Evolutionary conservation across 2,329 filamentous ascomycete genomes (phyloP).

Genomic region (Shiraia sp.): DNA sequence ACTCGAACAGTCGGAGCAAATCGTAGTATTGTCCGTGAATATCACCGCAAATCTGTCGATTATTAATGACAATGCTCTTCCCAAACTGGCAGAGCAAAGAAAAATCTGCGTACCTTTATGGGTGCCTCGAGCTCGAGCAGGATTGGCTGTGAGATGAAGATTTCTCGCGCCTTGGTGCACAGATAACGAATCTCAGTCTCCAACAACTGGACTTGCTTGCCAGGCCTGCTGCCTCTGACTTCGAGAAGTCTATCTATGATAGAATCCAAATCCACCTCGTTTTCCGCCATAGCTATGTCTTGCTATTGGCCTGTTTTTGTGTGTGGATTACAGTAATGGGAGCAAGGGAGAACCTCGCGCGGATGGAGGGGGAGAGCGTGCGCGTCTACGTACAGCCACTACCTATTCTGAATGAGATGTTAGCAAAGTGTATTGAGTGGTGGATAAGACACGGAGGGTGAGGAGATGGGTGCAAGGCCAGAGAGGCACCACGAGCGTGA

Average conservation of each 20-base stretch:
- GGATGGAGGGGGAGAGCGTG: conserved; percentile 28
- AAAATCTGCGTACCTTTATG: conserved; percentile 77
- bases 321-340: conserved; percentile 12
- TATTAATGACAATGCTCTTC: conserved; percentile 13
- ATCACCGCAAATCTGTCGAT: conserved; percentile 88
- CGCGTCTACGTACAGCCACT: conserved; percentile 27
- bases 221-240: conserved; percentile 94
- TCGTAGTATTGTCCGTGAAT: conserved; percentile 99
- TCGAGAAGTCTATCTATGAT: conserved; percentile 98
- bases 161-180: conserved; percentile 98
- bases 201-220: conserved; percentile 96
- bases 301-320: conserved; percentile 34
- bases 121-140: conserved; percentile 96
- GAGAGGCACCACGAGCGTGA: conserved; percentile 15
- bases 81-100: conserved; percentile 4
- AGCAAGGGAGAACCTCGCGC: conserved; percentile 43
- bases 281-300: conserved; percentile 68
- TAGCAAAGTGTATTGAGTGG: conserved; percentile 19
- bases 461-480: conserved; percentile 14
- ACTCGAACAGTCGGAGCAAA: conserved; percentile 94
- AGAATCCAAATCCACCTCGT: conserved; percentile 97
- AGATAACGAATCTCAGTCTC: conserved; percentile 96
- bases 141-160: conserved; percentile 99
- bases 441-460: conserved; percentile 12
- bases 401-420: conserved; percentile 24